Evolutionary conservation across 352 stramenopile genomes (phyloP).

Genomic region (Phytophthora pini): DNA sequence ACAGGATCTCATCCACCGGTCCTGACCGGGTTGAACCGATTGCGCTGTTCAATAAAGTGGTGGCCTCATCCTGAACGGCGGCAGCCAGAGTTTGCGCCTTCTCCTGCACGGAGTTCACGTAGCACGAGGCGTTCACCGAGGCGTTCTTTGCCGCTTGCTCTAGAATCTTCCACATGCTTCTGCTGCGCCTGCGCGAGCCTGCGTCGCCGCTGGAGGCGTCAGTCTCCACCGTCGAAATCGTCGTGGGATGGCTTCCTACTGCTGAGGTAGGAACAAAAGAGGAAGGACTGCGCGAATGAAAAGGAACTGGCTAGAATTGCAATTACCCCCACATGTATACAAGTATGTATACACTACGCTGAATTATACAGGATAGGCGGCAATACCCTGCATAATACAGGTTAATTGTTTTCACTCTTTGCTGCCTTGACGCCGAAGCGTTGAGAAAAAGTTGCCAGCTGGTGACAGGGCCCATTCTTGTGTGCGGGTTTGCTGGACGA

Average conservation of each 20-base stretch:
- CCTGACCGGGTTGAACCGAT: constrained; percentile 62
- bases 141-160: constrained; percentile 80
- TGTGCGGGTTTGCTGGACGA: too few relatives aligned
- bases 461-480: too few relatives aligned
- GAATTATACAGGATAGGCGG: too few relatives aligned
- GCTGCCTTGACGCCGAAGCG: too few relatives aligned
- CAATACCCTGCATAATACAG: too few relatives aligned
- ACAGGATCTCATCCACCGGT: constrained; percentile 86
- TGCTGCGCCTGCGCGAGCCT: constrained; percentile 18
- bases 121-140: constrained; percentile 71
- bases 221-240: constrained; percentile 1
- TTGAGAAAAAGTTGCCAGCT: too few relatives aligned
- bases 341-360: too few relatives aligned
- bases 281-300: constrained; percentile 5
- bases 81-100: constrained; percentile 77
- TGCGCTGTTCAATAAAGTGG: constrained; percentile 63
- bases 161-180: constrained; percentile 78
- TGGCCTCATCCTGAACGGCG: constrained; percentile 79
- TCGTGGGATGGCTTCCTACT: neutral
- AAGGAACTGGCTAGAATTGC: neutral
- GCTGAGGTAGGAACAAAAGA: neutral
- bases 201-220: neutral
- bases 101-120: constrained; percentile 75
- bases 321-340: too few relatives aligned
- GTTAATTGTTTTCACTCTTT: too few relatives aligned